phyloP scores from a whole-genome alignment of 345 rosid genomes.

The Lenwebbia sp. region DNA sequence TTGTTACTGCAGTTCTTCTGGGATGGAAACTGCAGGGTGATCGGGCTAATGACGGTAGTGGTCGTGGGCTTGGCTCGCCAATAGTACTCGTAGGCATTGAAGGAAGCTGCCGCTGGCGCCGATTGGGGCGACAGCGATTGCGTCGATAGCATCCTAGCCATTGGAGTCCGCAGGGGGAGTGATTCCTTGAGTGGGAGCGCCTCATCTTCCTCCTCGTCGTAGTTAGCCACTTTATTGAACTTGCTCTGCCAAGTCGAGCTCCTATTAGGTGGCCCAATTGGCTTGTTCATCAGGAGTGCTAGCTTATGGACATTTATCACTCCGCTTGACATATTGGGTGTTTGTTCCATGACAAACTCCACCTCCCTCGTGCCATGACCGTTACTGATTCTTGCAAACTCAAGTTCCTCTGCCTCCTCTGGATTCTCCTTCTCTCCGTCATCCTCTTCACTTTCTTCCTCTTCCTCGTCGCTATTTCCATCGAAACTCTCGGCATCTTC shows the following conservation, averaged over 20 bases:
- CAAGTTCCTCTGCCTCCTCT: neutral
- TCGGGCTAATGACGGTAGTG: neutral
- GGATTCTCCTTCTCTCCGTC: constrained; percentile 2
- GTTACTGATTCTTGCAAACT: neutral
- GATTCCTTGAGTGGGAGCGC: constrained; percentile 13
- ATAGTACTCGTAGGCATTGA: constrained; percentile 63
- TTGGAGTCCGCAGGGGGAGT: constrained; percentile 34
- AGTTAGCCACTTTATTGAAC: constrained; percentile 11
- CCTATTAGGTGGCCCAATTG: constrained; percentile 31
- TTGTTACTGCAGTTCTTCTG: neutral
- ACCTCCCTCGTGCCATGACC: neutral
- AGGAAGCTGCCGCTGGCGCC: constrained; percentile 14
- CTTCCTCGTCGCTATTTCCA: neutral
- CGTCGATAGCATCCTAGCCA: constrained; percentile 26
- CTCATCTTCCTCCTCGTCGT: constrained; percentile 1
- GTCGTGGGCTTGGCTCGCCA: constrained; percentile 42
- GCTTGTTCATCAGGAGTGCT: constrained; percentile 45
- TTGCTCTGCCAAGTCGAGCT: constrained; percentile 41
- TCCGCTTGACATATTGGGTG: constrained; percentile 26
- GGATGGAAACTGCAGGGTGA: constrained; percentile 2
- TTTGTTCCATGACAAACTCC: constrained; percentile 12
- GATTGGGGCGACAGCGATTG: neutral
- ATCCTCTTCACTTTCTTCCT: constrained; percentile 8
- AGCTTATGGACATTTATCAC: constrained; percentile 41
- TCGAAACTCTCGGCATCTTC: neutral